Evolutionary conservation across 805 yeast genomes (phyloP), one percentile per base, ranked within the genome.

Genomic region (Geotrichum ghanense): DNA sequence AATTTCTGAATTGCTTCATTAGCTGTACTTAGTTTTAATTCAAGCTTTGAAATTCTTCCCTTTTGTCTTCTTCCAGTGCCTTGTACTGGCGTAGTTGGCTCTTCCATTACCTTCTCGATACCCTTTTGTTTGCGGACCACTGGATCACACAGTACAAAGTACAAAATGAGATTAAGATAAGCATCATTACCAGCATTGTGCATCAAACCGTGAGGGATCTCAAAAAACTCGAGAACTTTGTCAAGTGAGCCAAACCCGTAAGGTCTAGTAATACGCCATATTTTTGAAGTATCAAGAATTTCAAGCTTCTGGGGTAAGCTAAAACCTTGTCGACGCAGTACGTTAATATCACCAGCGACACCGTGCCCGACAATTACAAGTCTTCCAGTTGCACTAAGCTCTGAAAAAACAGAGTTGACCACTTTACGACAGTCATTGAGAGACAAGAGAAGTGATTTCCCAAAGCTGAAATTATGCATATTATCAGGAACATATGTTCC

Each of bases 131-230:
- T 31, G 7, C 56, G 47, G 9, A 45, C 46, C 12, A 23, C 45
- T 1, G 76, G 78, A 57, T 79, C 84, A 44, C 77, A 66, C 48
- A 76, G 55, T 27, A 69, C 68, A 55, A 79, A 50, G 7, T 74
- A 70, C n/a, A 74, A 65, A 24, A 73, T 47, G 42, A 81, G 59
- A 0, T 88, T 81, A 51, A 70, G 79, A 54, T 78, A 76, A 4
- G 85, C 76, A 59, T 81, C 89, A 55, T 81, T 81, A 2, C 80
- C 84, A 1, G 83, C 88, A 57, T 81, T 81, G 58, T 81, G 88
- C 42, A 81, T 62, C 51, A 67, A 70, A 0, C 78, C 71, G 55
- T 76, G 78, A 1, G 84, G 83, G 3, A 81, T 68, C 22, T 66
- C 64, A 44, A 76, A 61, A 43, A 68, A 56, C 37, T 73, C 59